Conservation (phyloP, 129 eudicot genomes). For the Centaurea solstitialis region DNA sequence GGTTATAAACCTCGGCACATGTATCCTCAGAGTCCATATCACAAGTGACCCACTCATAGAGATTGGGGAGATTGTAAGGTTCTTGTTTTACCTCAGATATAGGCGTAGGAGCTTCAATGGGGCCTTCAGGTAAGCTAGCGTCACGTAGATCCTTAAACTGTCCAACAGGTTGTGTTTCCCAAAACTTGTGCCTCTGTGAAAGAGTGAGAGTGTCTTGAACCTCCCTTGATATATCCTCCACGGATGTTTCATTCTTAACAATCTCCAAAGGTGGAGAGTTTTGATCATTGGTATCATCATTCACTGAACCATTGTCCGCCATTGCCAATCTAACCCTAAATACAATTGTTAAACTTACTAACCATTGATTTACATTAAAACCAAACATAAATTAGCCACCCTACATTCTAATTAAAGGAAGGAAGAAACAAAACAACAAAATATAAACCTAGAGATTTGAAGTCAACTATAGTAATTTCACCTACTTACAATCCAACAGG, state of each 20-base stretch:
- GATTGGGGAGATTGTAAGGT: conserved; percentile 58
- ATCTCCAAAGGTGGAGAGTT: conserved; percentile 34
- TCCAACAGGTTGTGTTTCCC: conserved; percentile 78
- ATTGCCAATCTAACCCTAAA: conserved; percentile 25
- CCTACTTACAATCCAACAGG: background rate
- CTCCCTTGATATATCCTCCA: conserved; percentile 41
- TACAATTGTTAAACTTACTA: background rate
- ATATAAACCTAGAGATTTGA: background rate
- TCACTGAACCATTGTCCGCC: conserved; percentile 42
- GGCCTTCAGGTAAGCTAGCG: conserved; percentile 52
- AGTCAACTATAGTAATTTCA: background rate
- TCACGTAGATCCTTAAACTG: conserved; percentile 60
- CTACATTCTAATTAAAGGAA: background rate
- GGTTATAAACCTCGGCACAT: conserved; percentile 62
- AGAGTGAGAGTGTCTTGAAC: conserved; percentile 54
- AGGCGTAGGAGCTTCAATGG: conserved; percentile 55
- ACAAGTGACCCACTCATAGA: conserved; percentile 66
- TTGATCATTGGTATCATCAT: conserved; percentile 33
- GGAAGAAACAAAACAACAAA: background rate
- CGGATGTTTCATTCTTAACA: conserved; percentile 24
- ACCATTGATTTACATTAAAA: background rate
- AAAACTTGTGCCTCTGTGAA: conserved; percentile 54
- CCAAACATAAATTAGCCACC: background rate
- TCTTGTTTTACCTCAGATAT: conserved; percentile 66
- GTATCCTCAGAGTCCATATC: conserved; percentile 54